These are phyloP conservation scores for Solanum hybrid DNA, from an alignment of 305 asterid genomes.

Conservation along the genomic window DNA sequence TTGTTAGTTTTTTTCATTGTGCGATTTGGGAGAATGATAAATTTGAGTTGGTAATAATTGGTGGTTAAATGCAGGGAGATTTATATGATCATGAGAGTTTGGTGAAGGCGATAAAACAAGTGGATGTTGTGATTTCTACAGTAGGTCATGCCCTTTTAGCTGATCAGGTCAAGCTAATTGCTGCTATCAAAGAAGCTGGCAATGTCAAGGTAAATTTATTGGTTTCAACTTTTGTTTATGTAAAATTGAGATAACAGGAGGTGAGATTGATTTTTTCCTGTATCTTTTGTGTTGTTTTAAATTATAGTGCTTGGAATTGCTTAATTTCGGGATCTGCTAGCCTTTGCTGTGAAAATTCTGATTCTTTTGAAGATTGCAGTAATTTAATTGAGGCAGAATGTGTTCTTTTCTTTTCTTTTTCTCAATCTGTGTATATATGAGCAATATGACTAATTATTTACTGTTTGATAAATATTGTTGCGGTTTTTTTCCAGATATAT, in stretches of 20 bases:
- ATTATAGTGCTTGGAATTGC: background rate
- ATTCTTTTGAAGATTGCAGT: too few relatives aligned
- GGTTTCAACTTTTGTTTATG: background rate
- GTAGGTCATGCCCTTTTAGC: background rate
- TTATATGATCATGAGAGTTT: constrained; percentile 18
- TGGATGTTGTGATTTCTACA: constrained; percentile 23
- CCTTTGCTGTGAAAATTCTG: background rate
- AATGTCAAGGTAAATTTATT: background rate
- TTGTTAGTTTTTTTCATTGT: background rate
- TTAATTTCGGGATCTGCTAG: background rate
- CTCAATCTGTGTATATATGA: background rate
- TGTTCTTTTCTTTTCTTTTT: too few relatives aligned
- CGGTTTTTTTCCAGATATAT: background rate
- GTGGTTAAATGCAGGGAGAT: constrained; percentile 10
- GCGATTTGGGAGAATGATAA: background rate
- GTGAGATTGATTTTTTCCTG: background rate
- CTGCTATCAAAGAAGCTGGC: constrained; percentile 12
- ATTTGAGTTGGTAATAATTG: background rate
- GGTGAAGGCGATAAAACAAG: constrained; percentile 23
- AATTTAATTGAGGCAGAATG: too few relatives aligned
- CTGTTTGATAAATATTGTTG: background rate
- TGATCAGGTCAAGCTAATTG: constrained; percentile 8
- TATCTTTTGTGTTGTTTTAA: background rate
- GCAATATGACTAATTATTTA: background rate
- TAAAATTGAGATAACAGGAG: background rate